Base-by-base conservation (phyloP, 2,329 filamentous ascomycete genomes). In the Fusarium verrucosum region DNA sequence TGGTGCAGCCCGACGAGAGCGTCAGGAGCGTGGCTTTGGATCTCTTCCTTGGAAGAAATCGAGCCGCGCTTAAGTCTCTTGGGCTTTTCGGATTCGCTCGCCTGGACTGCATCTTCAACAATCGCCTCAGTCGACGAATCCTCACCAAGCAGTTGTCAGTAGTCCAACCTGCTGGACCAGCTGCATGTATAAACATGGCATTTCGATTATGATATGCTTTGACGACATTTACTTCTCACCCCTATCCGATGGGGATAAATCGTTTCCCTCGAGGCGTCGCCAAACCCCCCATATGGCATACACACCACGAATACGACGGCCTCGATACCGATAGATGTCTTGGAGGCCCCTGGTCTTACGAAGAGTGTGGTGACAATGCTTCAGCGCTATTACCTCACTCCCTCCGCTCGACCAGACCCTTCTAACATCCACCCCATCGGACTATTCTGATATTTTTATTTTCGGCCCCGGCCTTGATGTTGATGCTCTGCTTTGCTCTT, bases 1-100 rank as follows among this genome's bases (percentile, higher is more conserved):
- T 70, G 86, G 86, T 8, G 87, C 87, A 11, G 87, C 87, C 2
- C 79, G 82, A 28, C 81, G 87, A 13, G 87, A 89, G 73, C 72
- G 74, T 14, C 76, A 82, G 52, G 82, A 89, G 75, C 83, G 87
- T 22, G 86, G 87, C n/a, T 85, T 88, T 56, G 76, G 80, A 35
- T 78, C 80, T 45, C 74, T 75, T 46, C 70, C 75, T 56, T 76
- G 75, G 73, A 73, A 70, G 53, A 76, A 70, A 66, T 70, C 53
- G 38, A 54, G 56, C 17, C 77, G 75, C n/a, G 28, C 44, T 14
- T 70, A 65, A 55, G 35, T 25, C 51, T 53, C 49, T 70, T 7
- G 23, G 43, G n/a, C 36, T 38, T 16, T n/a, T 17, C 19, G 10
- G 36, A 47, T 44, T 65, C 53, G 50, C 17, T 36, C 26, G 33